Evolutionary conservation across 2,329 filamentous ascomycete genomes (phyloP), one percentile per base, ranked within the genome.

Genomic region (Colletotrichum sojae): DNA sequence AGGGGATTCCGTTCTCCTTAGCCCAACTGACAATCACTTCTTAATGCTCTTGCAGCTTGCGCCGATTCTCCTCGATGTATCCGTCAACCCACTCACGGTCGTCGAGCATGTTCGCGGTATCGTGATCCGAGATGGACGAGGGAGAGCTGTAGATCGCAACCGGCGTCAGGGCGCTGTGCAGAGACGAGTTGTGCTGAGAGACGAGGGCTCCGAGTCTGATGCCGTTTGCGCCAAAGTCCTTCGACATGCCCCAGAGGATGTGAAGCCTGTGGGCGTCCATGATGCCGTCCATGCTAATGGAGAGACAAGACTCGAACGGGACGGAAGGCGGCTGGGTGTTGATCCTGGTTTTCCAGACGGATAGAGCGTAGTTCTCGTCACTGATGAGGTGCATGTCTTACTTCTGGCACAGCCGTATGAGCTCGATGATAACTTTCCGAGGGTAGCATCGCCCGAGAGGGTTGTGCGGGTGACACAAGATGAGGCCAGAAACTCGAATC

Each of bases 291-390:
- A 40, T 62, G 4, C 36, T 20, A 6, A 67, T 75, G 0, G 68
- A 55, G 18, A 86, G 78, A 72, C 86, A 89, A 2, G 60, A 66
- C 5, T 83, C 80, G 3, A 83, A 83, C 86, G 0, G 70, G 70
- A 5, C 52, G 6, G 60, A 59, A 73, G 73, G 18, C 82, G 79
- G 2, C 78, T 79, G 5, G 81, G 71, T 2, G 75, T 73, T 4
- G 79, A 83, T n/a, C 73, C 76, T 63, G 83, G 83, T 1, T 70
- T 66, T 81, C 73, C 78, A 85, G 0, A 82, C 74, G 0, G 82
- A 84, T 12, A 82, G 71, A 1, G 83, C 84, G 70, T 86, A 86
- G 45, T 86, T 83, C 71, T 86, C 84, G 70, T 86, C 84, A 59
- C 79, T 81, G 68, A 86, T 79, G 43, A 86, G 72, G 63, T 86